Evolutionary conservation across 768 basidiomycete genomes (phyloP).

Genomic region (Galerina marginata): DNA sequence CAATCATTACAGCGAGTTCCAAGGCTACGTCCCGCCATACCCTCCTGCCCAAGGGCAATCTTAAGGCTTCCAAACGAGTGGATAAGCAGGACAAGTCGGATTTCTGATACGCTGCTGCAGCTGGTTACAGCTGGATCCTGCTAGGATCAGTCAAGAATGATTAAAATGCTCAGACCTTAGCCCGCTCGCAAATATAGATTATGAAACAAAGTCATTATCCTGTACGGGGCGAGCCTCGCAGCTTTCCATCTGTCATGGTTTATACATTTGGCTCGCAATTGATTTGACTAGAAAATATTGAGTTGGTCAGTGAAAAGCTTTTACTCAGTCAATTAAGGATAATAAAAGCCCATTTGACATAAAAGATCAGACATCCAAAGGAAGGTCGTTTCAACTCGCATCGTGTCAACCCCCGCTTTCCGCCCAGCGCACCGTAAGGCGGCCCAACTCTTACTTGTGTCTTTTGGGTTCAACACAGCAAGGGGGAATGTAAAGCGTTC

Average conservation of each 20-base stretch:
- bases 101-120: conserved; percentile 75
- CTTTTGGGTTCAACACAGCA: conserved; percentile 72
- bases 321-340: not conserved
- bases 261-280: not conserved
- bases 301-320: not conserved
- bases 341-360: conserved; percentile 6
- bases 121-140: conserved; percentile 61
- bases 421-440: conserved; percentile 66
- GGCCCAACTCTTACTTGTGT: conserved; percentile 67
- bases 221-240: conserved; percentile 71
- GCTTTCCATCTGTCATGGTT: conserved; percentile 54
- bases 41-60: conserved; percentile 46
- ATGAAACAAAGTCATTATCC: conserved; percentile 31
- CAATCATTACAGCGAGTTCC: conserved; percentile 64
- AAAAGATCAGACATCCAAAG: conserved; percentile 85
- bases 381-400: conserved; percentile 79
- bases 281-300: not conserved
- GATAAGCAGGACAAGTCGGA: conserved; percentile 35
- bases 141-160: conserved; percentile 69
- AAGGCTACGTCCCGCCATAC: conserved; percentile 45
- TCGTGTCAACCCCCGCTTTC: conserved; percentile 73
- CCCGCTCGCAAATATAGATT: conserved; percentile 64
- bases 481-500: conserved; percentile 77
- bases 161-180: conserved; percentile 81
- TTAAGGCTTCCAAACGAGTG: conserved; percentile 38